Evolutionary conservation across 2,329 filamentous ascomycete species (phyloP).

Genomic region (Microdochium trichocladiopsis): DNA sequence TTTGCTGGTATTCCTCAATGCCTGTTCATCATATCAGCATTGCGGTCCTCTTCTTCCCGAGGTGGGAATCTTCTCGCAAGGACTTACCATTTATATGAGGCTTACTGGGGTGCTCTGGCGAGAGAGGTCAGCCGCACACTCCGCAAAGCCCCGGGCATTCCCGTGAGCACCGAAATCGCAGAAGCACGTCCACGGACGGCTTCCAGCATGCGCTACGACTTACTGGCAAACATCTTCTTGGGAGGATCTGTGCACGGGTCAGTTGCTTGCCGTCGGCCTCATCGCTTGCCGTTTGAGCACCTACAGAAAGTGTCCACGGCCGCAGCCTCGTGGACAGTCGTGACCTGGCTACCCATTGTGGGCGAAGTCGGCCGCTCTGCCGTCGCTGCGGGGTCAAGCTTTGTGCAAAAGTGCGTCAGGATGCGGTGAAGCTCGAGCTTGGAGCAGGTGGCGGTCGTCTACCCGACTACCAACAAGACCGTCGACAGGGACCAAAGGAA

Average conservation of each 20-base stretch:
- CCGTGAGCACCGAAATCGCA: too few relatives aligned
- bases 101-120: constrained; percentile 61
- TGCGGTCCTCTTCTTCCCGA: neutral
- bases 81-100: constrained; percentile 58
- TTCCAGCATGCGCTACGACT: constrained; percentile 19
- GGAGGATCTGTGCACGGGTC: constrained; percentile 45
- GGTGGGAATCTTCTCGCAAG: neutral
- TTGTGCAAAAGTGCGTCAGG: neutral
- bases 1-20: constrained; percentile 58
- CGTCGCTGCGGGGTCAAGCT: neutral
- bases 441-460: too few relatives aligned
- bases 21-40: constrained; percentile 32
- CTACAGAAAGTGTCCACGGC: neutral
- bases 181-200: too few relatives aligned
- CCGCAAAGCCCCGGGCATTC: too few relatives aligned
- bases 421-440: neutral
- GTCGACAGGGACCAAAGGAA: too few relatives aligned
- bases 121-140: constrained; percentile 10
- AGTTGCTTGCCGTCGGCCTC: neutral
- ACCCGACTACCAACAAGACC: too few relatives aligned
- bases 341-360: neutral
- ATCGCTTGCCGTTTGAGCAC: neutral
- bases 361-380: neutral
- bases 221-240: constrained; percentile 62
- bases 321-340: neutral